Base-by-base conservation (phyloP, 176 grass and related monocot genomes). In the Avena eriantha region DNA sequence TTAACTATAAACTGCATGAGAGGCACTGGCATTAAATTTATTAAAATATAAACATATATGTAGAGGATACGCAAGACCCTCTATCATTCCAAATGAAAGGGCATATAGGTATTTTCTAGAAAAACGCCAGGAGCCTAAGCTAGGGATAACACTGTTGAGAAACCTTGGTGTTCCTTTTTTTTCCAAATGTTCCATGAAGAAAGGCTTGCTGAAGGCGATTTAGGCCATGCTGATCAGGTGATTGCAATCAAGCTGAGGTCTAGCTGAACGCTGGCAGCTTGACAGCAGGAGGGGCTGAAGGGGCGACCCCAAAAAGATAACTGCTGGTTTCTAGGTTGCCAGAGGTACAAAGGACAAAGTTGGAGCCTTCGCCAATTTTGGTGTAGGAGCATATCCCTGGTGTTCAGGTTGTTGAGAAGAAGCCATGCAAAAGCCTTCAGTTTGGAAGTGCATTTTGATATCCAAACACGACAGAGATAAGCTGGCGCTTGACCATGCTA, bases 401-500 rank as follows among this genome's bases (percentile, higher is more conserved):
- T 21, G 6, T 56, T 56, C 54, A 19, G 18, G 17, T 72, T 2
- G 2, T 43, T 22, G 70, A 47, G 41, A 72, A 72, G 36, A 73
- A 73, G 21, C n/a, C 69, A 72, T 12, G n/a, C 26, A 33, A 48
- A 46, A 73, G 41, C 21, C 70, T 73, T 73, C 69, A 73, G 70
- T 71, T n/a, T 45, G 36, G 69, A 71, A 45, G 69, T 71, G 69
- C 69, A 71, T 45, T 71, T 71, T 19, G 19, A 71, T 43, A 13
- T 71, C 36, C 69, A 71, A 71, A 71, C 9, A 71, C 36, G 9
- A 58, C 8, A 58, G 2, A 45, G 18, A n/a, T 71, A 71, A 22
- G 10, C 36, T 71, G 69, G 69, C 9, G 36, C 11, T 39, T 71
- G 36, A 22, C 68, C 19, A 8, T 69, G 36, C 36, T 71, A 19